phyloP scores from a whole-genome alignment of 148 eudicot genomes.

The Fagopyrum homotropicum region DNA sequence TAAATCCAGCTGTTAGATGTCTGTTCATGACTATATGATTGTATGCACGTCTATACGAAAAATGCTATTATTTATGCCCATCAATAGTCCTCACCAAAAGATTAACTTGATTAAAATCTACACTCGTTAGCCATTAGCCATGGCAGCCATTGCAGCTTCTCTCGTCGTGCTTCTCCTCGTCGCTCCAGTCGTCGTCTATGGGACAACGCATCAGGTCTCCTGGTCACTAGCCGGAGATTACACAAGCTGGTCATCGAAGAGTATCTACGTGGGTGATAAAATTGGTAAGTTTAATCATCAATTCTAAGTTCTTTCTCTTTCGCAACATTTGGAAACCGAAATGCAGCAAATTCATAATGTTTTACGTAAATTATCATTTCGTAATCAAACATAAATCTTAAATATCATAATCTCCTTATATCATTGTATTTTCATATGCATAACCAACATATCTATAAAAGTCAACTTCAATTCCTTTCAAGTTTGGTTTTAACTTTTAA shows the following conservation, averaged over 20 bases:
- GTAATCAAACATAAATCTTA: no score
- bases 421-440: no score
- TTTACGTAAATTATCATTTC: no score
- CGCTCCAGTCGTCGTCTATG: not conserved
- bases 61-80: not conserved
- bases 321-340: no score
- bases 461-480: no score
- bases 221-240: not conserved
- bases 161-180: not conserved
- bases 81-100: not conserved
- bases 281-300: not conserved
- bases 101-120: not conserved
- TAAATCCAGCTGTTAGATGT: not conserved
- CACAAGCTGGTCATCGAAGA: not conserved
- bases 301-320: not conserved
- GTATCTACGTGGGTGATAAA: not conserved
- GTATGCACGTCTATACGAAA: not conserved
- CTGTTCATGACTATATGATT: not conserved
- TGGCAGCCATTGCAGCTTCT: conserved; percentile 5
- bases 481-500: no score
- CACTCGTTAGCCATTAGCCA: not conserved
- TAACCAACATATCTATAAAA: no score
- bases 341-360: not conserved
- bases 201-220: not conserved
- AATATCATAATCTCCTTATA: no score